Percentiles rank a stretch among this genome's conserved stretches.
Evolutionary conservation across 2,329 filamentous ascomycete species (phyloP).

Genomic region (Huntiella moniliformis): DNA sequence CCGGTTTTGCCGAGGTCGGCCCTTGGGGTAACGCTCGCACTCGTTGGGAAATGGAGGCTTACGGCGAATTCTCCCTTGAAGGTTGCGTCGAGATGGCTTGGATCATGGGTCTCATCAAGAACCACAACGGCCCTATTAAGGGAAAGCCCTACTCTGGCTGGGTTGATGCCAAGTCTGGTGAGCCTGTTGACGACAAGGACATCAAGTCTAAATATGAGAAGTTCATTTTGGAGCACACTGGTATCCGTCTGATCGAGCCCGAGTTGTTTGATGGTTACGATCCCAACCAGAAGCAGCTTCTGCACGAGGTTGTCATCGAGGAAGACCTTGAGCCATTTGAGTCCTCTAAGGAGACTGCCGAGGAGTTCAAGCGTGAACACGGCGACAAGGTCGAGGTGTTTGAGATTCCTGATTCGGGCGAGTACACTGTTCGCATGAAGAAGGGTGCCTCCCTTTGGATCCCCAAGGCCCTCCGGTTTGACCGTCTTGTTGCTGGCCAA

Average conservation of each 20-base stretch:
- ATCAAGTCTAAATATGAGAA: conserved; percentile 97
- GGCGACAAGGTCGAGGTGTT: conserved; percentile 96
- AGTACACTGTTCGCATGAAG: conserved; percentile 85
- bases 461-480: conserved; percentile 90
- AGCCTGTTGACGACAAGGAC: conserved; percentile 95
- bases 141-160: conserved; percentile 92
- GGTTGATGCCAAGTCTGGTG: conserved; percentile 86
- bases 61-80: conserved; percentile 90
- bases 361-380: conserved; percentile 94
- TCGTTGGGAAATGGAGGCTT: conserved; percentile 97
- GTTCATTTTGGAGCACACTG: conserved; percentile 84
- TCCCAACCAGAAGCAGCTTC: conserved; percentile 93
- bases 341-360: conserved; percentile 87
- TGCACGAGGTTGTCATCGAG: conserved; percentile 94
- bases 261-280: conserved; percentile 95
- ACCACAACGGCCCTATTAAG: conserved; percentile 91
- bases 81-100: conserved; percentile 98
- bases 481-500: conserved; percentile 91
- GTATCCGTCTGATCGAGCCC: conserved; percentile 93
- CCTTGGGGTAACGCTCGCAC: conserved; percentile 98
- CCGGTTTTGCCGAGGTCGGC: conserved; percentile 86
- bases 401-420: conserved; percentile 79
- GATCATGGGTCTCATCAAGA: conserved; percentile 99
- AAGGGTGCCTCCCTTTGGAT: conserved; percentile 92
- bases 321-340: conserved; percentile 96